Percentiles rank a stretch among this genome's conserved stretches.
phyloP scores from a whole-genome alignment of 495 filamentous ascomycete species.

The Daldinia vernicosa region DNA sequence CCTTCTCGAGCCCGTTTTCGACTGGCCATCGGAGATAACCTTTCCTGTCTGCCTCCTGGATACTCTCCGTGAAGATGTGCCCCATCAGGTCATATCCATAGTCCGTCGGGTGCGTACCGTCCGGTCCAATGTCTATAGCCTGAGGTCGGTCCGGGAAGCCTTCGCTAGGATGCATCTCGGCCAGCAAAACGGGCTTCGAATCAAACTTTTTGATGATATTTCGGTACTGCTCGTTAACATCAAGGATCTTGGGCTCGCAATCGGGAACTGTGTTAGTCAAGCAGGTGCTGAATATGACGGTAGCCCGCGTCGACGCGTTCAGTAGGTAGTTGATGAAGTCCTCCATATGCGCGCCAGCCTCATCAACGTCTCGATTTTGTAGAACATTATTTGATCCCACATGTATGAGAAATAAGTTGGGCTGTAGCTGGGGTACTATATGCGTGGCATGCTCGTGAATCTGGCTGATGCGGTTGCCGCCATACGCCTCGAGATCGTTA shows the following conservation, averaged over 20 bases:
- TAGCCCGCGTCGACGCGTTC: constrained; percentile 33
- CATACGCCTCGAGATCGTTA: constrained; percentile 52
- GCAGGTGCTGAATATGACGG: constrained; percentile 44
- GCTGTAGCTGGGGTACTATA: constrained; percentile 46
- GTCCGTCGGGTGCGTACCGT: constrained; percentile 54
- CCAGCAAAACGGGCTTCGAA: constrained; percentile 42
- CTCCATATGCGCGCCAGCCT: constrained; percentile 47
- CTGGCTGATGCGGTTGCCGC: constrained; percentile 50
- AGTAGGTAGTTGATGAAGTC: constrained; percentile 43
- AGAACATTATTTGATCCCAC: constrained; percentile 56
- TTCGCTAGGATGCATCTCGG: constrained; percentile 44
- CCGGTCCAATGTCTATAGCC: constrained; percentile 38
- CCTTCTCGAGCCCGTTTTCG: constrained; percentile 43
- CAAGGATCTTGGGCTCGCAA: constrained; percentile 49
- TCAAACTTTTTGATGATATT: constrained; percentile 41
- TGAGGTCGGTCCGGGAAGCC: constrained; percentile 37
- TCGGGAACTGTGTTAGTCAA: constrained; percentile 47
- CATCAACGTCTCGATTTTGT: constrained; percentile 35
- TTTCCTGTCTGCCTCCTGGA: constrained; percentile 46
- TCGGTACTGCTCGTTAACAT: constrained; percentile 49
- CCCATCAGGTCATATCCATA: constrained; percentile 57
- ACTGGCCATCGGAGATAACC: constrained; percentile 51
- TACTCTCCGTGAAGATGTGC: constrained; percentile 47
- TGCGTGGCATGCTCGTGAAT: constrained; percentile 45
- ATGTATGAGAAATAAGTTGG: constrained; percentile 53